Conservation (phyloP, 2,329 filamentous ascomycete genomes). For the Fusarium cicatricum region DNA sequence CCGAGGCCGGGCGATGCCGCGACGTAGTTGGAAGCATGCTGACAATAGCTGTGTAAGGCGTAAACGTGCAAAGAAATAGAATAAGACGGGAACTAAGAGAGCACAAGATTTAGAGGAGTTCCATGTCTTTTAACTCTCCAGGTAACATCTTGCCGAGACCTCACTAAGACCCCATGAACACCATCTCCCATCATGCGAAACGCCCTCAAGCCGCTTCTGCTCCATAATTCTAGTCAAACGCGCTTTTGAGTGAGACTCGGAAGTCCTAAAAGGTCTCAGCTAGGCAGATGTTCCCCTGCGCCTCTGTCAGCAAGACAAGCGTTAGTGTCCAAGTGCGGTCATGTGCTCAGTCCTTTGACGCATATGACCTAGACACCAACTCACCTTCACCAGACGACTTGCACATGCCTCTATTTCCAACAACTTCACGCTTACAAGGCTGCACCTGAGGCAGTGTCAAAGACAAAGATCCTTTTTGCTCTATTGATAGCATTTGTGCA, state of each 20-base stretch:
- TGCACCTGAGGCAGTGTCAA: not conserved
- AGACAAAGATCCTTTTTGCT: conserved; percentile 18
- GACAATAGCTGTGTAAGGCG: not conserved
- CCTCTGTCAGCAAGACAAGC: conserved; percentile 26
- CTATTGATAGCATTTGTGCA: conserved; percentile 35
- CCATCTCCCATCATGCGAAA: conserved; percentile 33
- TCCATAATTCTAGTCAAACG: conserved; percentile 12
- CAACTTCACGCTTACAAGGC: not conserved
- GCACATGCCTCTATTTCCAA: not conserved
- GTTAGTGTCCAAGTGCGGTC: conserved; percentile 27
- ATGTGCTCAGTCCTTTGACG: conserved; percentile 29
- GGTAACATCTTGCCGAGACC: conserved; percentile 1
- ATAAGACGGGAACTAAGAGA: not conserved
- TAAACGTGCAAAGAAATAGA: not conserved
- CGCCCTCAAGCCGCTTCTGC: conserved; percentile 11
- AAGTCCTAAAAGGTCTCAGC: conserved; percentile 8
- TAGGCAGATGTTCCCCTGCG: conserved; percentile 37
- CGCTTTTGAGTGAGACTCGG: conserved; percentile 5
- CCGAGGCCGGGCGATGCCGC: conserved; percentile 22
- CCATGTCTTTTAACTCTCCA: conserved; percentile 29
- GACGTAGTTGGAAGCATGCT: conserved; percentile 22
- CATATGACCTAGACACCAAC: conserved; percentile 32
- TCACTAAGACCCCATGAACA: conserved; percentile 32
- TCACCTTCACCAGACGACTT: conserved; percentile 32
- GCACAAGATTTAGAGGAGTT: not conserved